Base-by-base conservation (phyloP, 176 grass and related monocot species). In the Juncus inflexus region DNA sequence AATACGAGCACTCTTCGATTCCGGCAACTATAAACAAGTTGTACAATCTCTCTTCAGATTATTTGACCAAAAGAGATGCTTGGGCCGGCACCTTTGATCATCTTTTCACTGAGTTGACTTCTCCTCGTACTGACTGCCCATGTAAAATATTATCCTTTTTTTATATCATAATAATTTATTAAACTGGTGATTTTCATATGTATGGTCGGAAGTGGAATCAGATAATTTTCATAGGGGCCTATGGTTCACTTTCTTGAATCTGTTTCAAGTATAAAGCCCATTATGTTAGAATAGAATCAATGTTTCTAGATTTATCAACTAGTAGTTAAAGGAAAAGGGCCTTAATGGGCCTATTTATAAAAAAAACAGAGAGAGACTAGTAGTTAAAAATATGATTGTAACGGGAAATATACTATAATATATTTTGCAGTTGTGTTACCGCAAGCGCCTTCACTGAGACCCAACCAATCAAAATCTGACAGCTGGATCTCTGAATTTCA, bases 41-140 rank as follows among this genome's bases (percentile, higher is more conserved):
- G 9, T 91, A 83, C 75, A 89, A 86, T 64, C 87, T 96, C 42
- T 79, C 58, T 16, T 86, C 87, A 0, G 87, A 77, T 58, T 96
- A 88, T 76, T 77, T 96, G 47, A 91, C 87, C 5, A 90, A 72
- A 15, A 81, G 92, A 37, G 92, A 96, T 14, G 92, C 85, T 11
- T 96, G 92, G 92, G 87, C 92, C 11, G 92, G 92, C 13, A 96
- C 92, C 0, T 96, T 96, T 14, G 87, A 91, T 1, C 81, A 88
- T 14, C 58, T 91, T 64, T 72, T 96, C 62, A 77, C 74, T 8
- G 59, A 83, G 13, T 74, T 88, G 37, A 56, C 76, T 7, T 55
- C 78, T 12, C 91, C 91, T 63, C 87, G 91, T 78, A 86, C 87
- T 3, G 84, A 96, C 2, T 96, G 87, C 55, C 91, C 91, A 56